These are phyloP conservation scores for Penicillium dipodomyicola DNA, from an alignment of 495 filamentous ascomycete genomes.

Conservation along the genomic window DNA sequence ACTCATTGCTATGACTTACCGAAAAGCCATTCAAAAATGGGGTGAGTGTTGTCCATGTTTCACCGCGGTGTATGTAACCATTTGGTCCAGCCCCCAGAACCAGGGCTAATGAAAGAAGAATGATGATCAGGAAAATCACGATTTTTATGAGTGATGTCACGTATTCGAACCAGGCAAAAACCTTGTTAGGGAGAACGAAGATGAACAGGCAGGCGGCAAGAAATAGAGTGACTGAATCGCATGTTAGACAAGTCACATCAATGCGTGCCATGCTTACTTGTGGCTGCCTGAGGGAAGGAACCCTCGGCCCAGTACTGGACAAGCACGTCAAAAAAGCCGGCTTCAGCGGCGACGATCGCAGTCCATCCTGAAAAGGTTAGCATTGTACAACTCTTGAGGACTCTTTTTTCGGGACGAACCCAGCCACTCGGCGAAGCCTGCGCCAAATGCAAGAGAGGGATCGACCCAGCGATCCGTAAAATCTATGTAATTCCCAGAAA, in stretches of 20 bases:
- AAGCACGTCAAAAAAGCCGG: conserved; percentile 27
- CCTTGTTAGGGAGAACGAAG: conserved; percentile 24
- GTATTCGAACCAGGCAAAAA: conserved; percentile 36
- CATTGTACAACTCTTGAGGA: too few relatives aligned
- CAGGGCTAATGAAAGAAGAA: conserved; percentile 25
- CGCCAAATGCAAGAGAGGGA: conserved; percentile 32
- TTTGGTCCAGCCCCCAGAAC: conserved; percentile 31
- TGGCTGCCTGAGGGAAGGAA: conserved; percentile 20
- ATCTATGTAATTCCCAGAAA: conserved; percentile 33
- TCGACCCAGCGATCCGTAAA: conserved; percentile 36
- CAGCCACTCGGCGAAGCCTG: conserved; percentile 31
- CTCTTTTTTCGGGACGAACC: too few relatives aligned
- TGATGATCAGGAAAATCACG: conserved; percentile 31
- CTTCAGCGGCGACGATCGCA: conserved; percentile 30
- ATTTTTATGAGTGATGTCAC: conserved; percentile 32
- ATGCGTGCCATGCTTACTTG: background rate
- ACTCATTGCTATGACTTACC: too few relatives aligned
- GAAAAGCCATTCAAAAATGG: conserved; percentile 31
- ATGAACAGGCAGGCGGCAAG: conserved; percentile 23
- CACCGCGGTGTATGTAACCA: conserved; percentile 26
- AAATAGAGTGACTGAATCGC: conserved; percentile 25
- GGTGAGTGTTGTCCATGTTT: conserved; percentile 24
- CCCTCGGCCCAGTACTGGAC: conserved; percentile 31
- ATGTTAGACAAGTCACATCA: too few relatives aligned
- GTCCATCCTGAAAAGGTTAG: conserved; percentile 10